A percentile compares a stretch with the other conserved stretches of the same genome.
Conservation (phyloP, 2,329 filamentous ascomycete species). For the Ceratocystis harringtonii region DNA sequence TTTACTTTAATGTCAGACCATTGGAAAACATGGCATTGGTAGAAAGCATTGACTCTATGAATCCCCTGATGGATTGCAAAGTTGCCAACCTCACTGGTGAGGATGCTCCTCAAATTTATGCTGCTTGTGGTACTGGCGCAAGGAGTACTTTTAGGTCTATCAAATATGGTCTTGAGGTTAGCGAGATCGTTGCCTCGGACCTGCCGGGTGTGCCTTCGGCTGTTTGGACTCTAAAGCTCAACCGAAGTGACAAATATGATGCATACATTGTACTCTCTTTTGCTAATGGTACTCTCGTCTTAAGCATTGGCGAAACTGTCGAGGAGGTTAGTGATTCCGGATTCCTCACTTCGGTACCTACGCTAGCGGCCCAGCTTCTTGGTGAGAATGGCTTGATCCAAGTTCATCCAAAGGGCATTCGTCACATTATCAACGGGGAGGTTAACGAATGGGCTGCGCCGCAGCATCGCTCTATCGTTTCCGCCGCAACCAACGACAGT, state of each 20-base stretch:
- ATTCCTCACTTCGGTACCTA: conserved; percentile 77
- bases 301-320: conserved; percentile 93
- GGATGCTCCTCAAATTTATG: conserved; percentile 92
- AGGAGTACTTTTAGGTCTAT: conserved; percentile 81
- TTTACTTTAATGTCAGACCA: conserved; percentile 70
- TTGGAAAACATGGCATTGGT: conserved; percentile 72
- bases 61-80: conserved; percentile 81
- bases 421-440: conserved; percentile 64
- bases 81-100: conserved; percentile 82
- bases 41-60: conserved; percentile 75
- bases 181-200: conserved; percentile 90
- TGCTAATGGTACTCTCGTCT: conserved; percentile 72
- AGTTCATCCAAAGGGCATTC: conserved; percentile 90
- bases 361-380: conserved; percentile 82
- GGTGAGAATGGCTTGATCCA: conserved; percentile 88
- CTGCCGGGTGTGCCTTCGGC: conserved; percentile 75
- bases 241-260: conserved; percentile 68
- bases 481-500: conserved; percentile 79
- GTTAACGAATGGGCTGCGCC: conserved; percentile 91
- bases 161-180: conserved; percentile 83
- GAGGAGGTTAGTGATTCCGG: conserved; percentile 91
- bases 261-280: conserved; percentile 94
- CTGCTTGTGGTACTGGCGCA: conserved; percentile 75
- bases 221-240: conserved; percentile 90
- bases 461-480: conserved; percentile 86